phyloP scores from a whole-genome alignment of 2,329 filamentous ascomycete genomes.

The Fonsecaea multimorphosa region DNA sequence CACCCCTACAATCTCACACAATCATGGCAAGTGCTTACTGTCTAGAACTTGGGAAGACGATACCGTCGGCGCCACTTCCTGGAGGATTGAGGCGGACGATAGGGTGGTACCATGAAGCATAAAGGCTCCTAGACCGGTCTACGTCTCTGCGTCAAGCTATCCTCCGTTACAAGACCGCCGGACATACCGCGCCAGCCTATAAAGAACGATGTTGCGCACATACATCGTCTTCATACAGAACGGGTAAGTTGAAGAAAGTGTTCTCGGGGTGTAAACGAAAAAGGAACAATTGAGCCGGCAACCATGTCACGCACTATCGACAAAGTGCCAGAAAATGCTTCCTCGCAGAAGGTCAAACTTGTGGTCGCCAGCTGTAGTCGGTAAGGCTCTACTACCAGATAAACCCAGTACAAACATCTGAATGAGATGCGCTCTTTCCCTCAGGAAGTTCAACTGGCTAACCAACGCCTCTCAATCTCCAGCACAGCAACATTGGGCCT shows the following conservation, averaged over 20 bases:
- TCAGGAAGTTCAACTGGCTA: background rate
- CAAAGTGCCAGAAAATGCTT: constrained; percentile 2
- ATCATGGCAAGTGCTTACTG: background rate
- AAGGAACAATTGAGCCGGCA: background rate
- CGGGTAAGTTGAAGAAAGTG: background rate
- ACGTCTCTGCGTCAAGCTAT: background rate
- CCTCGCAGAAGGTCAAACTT: constrained; percentile 8
- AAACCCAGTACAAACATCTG: background rate
- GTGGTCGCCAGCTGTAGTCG: constrained; percentile 17
- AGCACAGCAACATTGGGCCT: constrained; percentile 15
- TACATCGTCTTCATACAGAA: background rate
- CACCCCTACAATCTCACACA: background rate
- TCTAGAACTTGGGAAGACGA: background rate
- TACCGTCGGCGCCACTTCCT: background rate
- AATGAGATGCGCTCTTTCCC: background rate
- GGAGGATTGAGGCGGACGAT: background rate
- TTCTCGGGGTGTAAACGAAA: background rate
- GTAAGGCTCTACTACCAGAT: background rate
- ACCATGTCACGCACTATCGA: constrained; percentile 15
- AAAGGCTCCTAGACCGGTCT: background rate
- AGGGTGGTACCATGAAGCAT: background rate
- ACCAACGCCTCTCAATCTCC: background rate
- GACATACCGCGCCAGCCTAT: background rate
- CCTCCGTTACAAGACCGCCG: background rate
- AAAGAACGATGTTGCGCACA: background rate